phyloP scores from a whole-genome alignment of 129 eudicot species.

The Artemisia argyi region DNA sequence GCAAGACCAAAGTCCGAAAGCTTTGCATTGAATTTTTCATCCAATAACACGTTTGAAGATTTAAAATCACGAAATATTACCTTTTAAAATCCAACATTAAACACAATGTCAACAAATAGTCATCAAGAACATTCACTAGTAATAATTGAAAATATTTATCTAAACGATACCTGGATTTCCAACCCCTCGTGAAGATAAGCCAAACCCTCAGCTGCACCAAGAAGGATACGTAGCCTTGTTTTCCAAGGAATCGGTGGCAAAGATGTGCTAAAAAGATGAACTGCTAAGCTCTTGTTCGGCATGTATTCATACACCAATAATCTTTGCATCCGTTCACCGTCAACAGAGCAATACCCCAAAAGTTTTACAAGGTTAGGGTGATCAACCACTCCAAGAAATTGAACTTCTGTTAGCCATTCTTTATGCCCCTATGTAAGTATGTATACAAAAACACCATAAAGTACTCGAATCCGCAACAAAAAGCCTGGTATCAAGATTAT shows the following conservation, averaged over 20 bases:
- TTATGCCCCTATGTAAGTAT: conserved; percentile 92
- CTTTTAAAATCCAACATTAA: conserved; percentile 25
- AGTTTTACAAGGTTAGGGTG: conserved; percentile 87
- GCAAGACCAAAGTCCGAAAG: conserved; percentile 92
- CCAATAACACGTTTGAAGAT: conserved; percentile 76
- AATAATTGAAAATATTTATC: neutral
- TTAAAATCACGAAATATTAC: conserved; percentile 84
- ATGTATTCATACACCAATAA: conserved; percentile 75
- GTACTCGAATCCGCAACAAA: neutral
- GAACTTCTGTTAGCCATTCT: conserved; percentile 88
- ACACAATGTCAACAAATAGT: conserved; percentile 13
- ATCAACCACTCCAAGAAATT: conserved; percentile 72
- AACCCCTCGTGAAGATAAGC: conserved; percentile 68
- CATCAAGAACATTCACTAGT: neutral
- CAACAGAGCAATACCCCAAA: conserved; percentile 75
- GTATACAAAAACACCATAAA: conserved; percentile 22
- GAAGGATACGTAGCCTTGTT: conserved; percentile 61
- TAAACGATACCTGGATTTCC: conserved; percentile 57
- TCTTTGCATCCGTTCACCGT: conserved; percentile 83
- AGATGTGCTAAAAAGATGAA: conserved; percentile 58
- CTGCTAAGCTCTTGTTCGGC: conserved; percentile 73
- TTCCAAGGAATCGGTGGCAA: conserved; percentile 62
- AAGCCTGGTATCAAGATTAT: conserved; percentile 2
- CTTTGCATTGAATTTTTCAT: conserved; percentile 62
- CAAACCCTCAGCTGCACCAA: conserved; percentile 84